Evolutionary conservation across 805 yeast species (phyloP), one percentile per base, ranked within the genome.

Genomic region (Candida silvatica): DNA sequence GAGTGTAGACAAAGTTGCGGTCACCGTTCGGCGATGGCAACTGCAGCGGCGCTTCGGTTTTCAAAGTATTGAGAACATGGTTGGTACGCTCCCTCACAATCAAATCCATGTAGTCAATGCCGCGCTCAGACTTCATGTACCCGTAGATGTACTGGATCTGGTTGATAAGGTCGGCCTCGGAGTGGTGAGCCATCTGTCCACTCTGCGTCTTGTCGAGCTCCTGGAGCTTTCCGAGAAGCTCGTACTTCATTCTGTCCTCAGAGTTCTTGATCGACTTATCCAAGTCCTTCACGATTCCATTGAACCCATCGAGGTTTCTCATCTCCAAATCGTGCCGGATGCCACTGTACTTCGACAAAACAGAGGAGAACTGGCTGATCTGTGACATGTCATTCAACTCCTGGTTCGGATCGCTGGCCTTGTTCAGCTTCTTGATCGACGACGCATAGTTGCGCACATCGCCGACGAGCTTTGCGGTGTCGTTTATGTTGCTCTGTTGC

Each of bases 231-330:
- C 58, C 51, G 18, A 62, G 62, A 42, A 80, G 72, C 46, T 69
- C 69, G 5, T 57, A 51, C 38, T 68, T 67, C 28, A 84, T 48
- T 29, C 69, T 69, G 31, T 65, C 48, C 41, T 80, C 86, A 26
- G 82, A 72, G 39, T 66, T 68, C 28, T 64, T 64, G 12, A 83
- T 69, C 4, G 77, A 58, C 23, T 65, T 67, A 19, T 70, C 71
- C 26, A 83, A 62, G 48, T 76, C 77, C 22, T 73, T 71, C 29
- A 74, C 60, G 4, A 86, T 71, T 17, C 94, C 92, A 37, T 70
- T 72, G 48, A 82, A 85, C 37, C 71, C 74, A 36, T 60, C 64
- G 42, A 72, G 56, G 2, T 41, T 38, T 6, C 39, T 36, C 2
- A 29, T 9, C 12, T 39, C 35, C 34, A 52, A 37, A 4, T 44